These are phyloP conservation scores for Leersia perrieri DNA, from an alignment of 176 grass and related monocot genomes.

Conservation along the genomic window DNA sequence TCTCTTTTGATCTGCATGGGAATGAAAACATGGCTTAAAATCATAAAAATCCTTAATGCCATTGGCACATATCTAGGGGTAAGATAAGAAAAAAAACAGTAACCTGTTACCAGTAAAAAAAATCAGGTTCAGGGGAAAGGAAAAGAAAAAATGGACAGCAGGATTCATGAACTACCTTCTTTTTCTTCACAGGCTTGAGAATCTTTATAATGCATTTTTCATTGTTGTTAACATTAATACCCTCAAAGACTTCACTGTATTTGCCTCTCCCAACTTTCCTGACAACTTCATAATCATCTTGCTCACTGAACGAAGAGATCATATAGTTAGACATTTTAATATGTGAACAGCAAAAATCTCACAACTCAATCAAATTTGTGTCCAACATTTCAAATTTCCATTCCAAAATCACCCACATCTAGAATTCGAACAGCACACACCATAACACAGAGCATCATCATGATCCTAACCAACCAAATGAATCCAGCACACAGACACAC, in stretches of 20 bases:
- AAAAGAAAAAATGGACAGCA: neutral
- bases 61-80: neutral
- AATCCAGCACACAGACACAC: too few relatives aligned
- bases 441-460: too few relatives aligned
- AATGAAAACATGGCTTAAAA: conserved; percentile 14
- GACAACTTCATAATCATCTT: conserved; percentile 96
- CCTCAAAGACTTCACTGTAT: conserved; percentile 98
- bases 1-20: conserved; percentile 92
- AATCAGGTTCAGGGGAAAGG: neutral
- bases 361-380: too few relatives aligned
- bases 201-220: conserved; percentile 95
- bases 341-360: too few relatives aligned
- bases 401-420: too few relatives aligned
- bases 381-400: too few relatives aligned
- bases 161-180: conserved; percentile 62
- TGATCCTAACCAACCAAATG: too few relatives aligned
- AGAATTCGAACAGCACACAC: too few relatives aligned
- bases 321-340: neutral
- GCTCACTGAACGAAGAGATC: conserved; percentile 58
- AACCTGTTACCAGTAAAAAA: neutral
- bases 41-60: neutral
- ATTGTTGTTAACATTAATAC: conserved; percentile 81
- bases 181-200: conserved; percentile 99
- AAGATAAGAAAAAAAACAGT: neutral
- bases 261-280: conserved; percentile 96